Evolutionary conservation across 202 grass and related monocot genomes (phyloP), one percentile per base, ranked within the genome.

Genomic region (Schoenoplectus triqueter): DNA sequence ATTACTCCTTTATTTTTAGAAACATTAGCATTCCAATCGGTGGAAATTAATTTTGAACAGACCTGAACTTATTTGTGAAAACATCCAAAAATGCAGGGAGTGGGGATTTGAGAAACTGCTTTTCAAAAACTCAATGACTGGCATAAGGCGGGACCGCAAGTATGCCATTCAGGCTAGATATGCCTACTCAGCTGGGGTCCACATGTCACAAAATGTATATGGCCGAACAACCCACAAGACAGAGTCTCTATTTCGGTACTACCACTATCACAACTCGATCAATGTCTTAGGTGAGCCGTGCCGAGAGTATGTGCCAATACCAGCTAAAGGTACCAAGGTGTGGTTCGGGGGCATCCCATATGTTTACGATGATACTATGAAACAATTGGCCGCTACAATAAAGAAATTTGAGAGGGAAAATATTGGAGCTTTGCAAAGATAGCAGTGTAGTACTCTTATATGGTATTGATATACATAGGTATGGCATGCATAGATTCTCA

Each of bases 41-140:
- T 77, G 31, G 52, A 77, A 77, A 77, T 54, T 39, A 76, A 41
- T 40, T 40, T 21, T 55, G 10, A 13, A 19, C 45, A 22, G 1
- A 74, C 51, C 48, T 74, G 9, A 74, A 51, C 71, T 76, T 22
- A 31, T 39, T 76, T 55, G 10, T 57, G 50, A 9, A 40, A 76
- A 15, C 54, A 31, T 78, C 52, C 10, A 42, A 7, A 65, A 80
- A 21, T 85, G 50, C 94, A 97, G 94, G 67, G 42, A 94, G 68
- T 94, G 94, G 94, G 94, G 94, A 6, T 97, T 97, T 73, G 94
- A 97, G 69, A 97, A 97, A 64, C 88, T 97, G 14, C 92, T 94
- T 9, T 94, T 97, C 47, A 90, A 87, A 9, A 91, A 94, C 72
- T 97, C 90, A 0, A 91, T 97, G 61, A 92, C 92, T 0, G 85